Evolutionary conservation across 1,284 basidiomycete species (phyloP), one percentile per base, ranked within the genome.

Genomic region (Taiwanofungus camphoratus): DNA sequence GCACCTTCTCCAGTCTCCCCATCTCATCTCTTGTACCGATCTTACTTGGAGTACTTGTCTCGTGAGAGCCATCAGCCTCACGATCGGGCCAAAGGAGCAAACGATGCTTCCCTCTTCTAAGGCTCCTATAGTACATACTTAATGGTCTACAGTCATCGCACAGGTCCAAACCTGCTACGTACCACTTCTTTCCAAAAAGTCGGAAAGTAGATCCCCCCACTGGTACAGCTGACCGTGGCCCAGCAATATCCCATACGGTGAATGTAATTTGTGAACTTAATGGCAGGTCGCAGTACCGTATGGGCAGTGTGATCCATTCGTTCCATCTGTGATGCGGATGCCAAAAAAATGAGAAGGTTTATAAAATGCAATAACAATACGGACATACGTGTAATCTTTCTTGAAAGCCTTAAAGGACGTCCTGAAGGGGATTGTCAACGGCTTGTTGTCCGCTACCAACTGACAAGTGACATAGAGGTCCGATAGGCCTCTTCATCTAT

Each of bases 321-420:
- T 95, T 95, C 95, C 95, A 99, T 30, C 91, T 93, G 56, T 36
- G n/a, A 47, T 42, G 23, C 27, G 44, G 16, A 19, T 18, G 4
- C 22, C 4, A 29, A 4, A 11, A 19, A 15, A 29, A 36, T 11
- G 18, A 16, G 15, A 19, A 22, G 18, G 21, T 15, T 23, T 19
- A 34, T 3, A 35, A 27, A 9, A 18, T 26, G 9, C 7, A 38
- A 24, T 20, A 5, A 7, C 21, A 16, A 5, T n/a, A 18, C 3
- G 24, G 18, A 66, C 79, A 42, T 52, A 90, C 88, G 72, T 84
- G 59, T 93, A 92, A 34, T 71, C 77, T 49, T 77, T 80, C 64
- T 87, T 89, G 71, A 96, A 97, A 12, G 88, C 77, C 62, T 94
- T 95, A 75, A 92, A 94, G 0, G 89, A 80, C 0, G 96, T 98